Percentiles rank a stretch among this genome's conserved stretches.
Conservation (phyloP, 352 stramenopile species). For the Blastocystis sp. region DNA sequence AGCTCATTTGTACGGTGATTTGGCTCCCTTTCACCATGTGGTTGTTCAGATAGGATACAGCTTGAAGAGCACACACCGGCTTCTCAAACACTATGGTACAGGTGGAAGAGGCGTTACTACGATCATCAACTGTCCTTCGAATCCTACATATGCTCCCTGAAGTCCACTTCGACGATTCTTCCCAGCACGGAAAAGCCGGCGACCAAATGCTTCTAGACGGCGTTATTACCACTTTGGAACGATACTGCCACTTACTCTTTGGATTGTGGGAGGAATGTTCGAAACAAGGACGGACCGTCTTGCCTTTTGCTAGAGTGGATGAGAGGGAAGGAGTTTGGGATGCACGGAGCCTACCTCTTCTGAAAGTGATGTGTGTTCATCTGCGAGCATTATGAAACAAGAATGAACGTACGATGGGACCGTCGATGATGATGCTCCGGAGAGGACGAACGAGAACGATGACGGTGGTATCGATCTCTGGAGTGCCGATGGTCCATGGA, state of each 20-base stretch:
- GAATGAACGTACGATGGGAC: not conserved
- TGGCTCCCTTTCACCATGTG: constrained; percentile 28
- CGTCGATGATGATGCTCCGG: not conserved
- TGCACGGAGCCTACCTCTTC: constrained; percentile 8
- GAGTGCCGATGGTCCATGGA: not conserved
- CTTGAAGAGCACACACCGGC: constrained; percentile 17
- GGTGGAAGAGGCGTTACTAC: not conserved
- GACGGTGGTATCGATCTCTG: not conserved
- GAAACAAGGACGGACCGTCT: constrained; percentile 44
- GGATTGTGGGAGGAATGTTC: constrained; percentile 38
- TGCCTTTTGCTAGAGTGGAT: constrained; percentile 19
- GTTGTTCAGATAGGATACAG: constrained; percentile 55
- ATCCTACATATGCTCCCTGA: not conserved
- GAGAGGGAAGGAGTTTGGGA: not conserved
- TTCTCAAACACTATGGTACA: constrained; percentile 20
- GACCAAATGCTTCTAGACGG: constrained; percentile 46
- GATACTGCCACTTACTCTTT: constrained; percentile 6
- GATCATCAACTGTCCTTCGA: not conserved
- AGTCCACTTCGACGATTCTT: not conserved
- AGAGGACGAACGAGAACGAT: not conserved
- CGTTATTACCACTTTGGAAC: not conserved
- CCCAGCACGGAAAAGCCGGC: constrained; percentile 50
- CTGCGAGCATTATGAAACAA: not conserved
- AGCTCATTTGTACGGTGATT: not conserved
- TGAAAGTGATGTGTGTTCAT: not conserved